Evolutionary conservation across 345 rosid genomes (phyloP), one percentile per base, ranked within the genome.

Genomic region (Populus ilicifolia): DNA sequence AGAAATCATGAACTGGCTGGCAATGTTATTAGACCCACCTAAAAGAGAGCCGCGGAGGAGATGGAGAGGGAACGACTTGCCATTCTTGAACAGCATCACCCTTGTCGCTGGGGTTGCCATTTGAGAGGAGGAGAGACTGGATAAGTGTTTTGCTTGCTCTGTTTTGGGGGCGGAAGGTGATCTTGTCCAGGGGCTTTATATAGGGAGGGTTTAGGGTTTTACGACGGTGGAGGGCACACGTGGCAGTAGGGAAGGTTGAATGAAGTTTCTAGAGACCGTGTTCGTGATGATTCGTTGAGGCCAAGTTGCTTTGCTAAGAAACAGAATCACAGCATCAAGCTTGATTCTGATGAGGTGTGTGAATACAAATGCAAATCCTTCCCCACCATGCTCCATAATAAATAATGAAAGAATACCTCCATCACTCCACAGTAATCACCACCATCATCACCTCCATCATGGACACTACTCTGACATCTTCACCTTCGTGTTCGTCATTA

Each of bases 11-110:
- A 66, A 66, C 39, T 33, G 35, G 41, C 39, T 66, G 39, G 14
- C 14, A 14, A 29, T 30, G 39, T 5, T 30, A 6, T 18, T 30
- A 10, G 43, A 29, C 69, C 6, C 69, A 7, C 41, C 69, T 6
- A 6, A 18, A 20, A 69, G 36, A n/a, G 56, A 71, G 70, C 74
- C 44, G 2, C 75, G 75, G 63, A 79, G 75, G 14, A 46, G 54
- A 11, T 44, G 74, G 10, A 33, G n/a, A 13, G 82, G 71, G 29
- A 69, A 69, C 39, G 78, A 59, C 70, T 61, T 79, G 5, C 78
- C 74, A 54, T 16, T 73, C 33, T 59, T 69, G 38, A 62, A 69
- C 12, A 79, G 44, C 64, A 69, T 44, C 64, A 29, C 35, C 18
- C 78, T 74, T 11, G 75, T 70, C 1, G 75, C 69, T 70, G 69